These are phyloP conservation scores for Platanthera guangdongensis DNA, from an alignment of 106 monocot species.

Conservation along the genomic window DNA sequence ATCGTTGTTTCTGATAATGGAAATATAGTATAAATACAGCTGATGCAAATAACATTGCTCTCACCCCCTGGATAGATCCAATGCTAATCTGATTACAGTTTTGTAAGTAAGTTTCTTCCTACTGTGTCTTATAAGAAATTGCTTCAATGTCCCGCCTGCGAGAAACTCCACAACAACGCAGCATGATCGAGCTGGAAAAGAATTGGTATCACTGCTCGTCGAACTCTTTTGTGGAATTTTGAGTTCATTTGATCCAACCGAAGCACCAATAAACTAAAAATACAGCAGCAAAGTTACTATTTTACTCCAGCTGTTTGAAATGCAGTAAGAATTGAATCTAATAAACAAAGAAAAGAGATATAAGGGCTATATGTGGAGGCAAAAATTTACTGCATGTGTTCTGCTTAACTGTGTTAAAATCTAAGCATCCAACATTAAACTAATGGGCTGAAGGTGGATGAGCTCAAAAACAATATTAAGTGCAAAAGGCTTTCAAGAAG, in stretches of 20 bases:
- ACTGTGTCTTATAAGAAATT: constrained; percentile 45
- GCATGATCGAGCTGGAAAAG: constrained; percentile 13
- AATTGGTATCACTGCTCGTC: background rate
- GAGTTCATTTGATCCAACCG: constrained; percentile 37
- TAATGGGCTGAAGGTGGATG: too few relatives aligned
- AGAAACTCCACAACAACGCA: constrained; percentile 68
- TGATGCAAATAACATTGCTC: background rate
- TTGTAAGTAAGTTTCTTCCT: constrained; percentile 53
- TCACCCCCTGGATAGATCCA: constrained; percentile 72
- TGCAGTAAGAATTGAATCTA: background rate
- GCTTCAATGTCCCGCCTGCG: constrained; percentile 53
- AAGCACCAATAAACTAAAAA: constrained; percentile 32
- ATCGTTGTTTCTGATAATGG: background rate
- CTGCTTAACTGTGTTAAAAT: too few relatives aligned
- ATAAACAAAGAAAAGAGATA: background rate
- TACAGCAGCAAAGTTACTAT: background rate
- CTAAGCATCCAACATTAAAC: too few relatives aligned
- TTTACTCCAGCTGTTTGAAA: background rate
- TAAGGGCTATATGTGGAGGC: too few relatives aligned
- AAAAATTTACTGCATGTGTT: too few relatives aligned
- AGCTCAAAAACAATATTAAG: too few relatives aligned
- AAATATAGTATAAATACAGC: background rate
- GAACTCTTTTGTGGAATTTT: constrained; percentile 47
- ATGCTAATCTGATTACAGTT: constrained; percentile 49
- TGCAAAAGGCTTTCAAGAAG: too few relatives aligned